These are phyloP conservation scores for Neurospora sublineolata DNA, from an alignment of 495 filamentous ascomycete genomes.

Conservation along the genomic window DNA sequence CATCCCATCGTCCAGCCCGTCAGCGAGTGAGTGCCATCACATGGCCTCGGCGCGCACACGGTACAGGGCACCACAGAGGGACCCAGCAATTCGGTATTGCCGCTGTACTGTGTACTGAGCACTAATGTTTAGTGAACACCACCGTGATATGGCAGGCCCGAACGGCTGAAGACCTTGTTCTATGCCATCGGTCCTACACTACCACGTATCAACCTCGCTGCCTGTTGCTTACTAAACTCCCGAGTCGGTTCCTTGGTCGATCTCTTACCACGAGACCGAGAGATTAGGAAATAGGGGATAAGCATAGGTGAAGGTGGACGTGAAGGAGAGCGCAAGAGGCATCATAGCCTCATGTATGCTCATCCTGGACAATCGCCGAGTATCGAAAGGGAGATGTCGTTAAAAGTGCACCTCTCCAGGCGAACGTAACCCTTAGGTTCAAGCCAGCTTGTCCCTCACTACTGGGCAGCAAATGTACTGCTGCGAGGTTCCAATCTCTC, in stretches of 20 bases:
- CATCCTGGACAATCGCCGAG: not conserved
- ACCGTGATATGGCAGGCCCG: not conserved
- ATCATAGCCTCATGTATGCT: not conserved
- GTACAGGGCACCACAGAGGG: not conserved
- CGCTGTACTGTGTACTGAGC: not conserved
- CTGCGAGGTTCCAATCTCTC: not conserved
- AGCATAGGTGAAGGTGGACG: not conserved
- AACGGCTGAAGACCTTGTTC: not conserved
- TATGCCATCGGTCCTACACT: not conserved
- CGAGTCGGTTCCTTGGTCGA: not conserved
- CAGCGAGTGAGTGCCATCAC: not conserved
- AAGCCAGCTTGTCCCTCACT: not conserved
- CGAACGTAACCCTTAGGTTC: not conserved
- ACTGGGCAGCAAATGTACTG: not conserved
- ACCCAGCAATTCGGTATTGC: not conserved
- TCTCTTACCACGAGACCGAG: not conserved
- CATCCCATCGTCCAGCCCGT: not conserved
- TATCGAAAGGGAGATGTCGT: not conserved
- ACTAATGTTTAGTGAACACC: not conserved
- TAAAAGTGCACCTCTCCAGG: not conserved
- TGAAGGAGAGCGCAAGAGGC: not conserved
- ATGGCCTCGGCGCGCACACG: not conserved
- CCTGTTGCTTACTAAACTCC: not conserved
- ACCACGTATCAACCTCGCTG: not conserved
- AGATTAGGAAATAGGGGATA: not conserved